Conservation (phyloP, 345 rosid species). For the Salix purpurea region DNA sequence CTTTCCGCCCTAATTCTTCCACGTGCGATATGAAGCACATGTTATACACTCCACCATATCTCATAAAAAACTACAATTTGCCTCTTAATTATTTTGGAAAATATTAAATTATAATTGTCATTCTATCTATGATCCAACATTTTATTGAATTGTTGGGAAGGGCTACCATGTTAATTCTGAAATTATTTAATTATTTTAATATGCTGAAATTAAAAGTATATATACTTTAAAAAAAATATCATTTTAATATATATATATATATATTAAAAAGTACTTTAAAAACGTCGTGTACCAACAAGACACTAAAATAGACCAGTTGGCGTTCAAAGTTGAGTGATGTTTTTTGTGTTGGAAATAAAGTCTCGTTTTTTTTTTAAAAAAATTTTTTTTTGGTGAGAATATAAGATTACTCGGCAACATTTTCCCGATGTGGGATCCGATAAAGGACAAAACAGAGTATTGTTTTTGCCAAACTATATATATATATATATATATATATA, state of each 20-base stretch:
- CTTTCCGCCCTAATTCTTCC: not conserved
- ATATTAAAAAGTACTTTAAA: no score
- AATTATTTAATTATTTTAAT: no score
- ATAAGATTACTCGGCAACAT: not conserved
- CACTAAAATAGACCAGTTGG: not conserved
- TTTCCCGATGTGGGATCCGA: not conserved
- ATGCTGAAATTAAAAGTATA: no score
- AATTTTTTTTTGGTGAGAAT: not conserved
- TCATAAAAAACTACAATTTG: no score
- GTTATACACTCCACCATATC: not conserved
- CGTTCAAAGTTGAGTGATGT: not conserved
- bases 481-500: no score
- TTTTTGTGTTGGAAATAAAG: not conserved
- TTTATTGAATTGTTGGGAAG: no score
- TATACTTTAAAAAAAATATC: no score
- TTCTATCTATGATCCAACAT: no score
- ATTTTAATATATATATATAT: no score
- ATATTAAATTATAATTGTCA: not conserved
- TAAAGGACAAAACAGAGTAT: conserved; percentile 2
- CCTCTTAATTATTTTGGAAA: not conserved
- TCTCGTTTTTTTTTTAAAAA: not conserved
- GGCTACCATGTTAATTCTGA: no score
- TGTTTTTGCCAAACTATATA: not conserved
- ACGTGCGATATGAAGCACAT: not conserved
- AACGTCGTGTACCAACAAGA: no score